Evolutionary conservation across 73 alveolate genomes (phyloP).

Genomic region (Paramecium pentaurelia): DNA sequence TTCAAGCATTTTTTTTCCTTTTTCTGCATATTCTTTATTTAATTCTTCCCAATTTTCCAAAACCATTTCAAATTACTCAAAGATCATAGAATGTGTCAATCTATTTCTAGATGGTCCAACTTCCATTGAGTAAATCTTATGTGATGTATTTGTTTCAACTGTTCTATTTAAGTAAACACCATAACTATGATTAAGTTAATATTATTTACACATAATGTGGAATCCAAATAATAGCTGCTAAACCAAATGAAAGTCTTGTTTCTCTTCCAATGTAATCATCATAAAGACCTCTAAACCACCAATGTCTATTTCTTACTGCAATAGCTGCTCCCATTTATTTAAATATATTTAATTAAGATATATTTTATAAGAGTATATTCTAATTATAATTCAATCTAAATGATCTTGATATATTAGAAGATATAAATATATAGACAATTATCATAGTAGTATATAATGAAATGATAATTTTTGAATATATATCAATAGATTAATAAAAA

Average conservation of each 20-base stretch:
- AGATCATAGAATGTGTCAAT: conserved; percentile 52
- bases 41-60: conserved; percentile 56
- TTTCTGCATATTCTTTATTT: conserved; percentile 50
- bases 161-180: conserved; percentile 56
- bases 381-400: neutral
- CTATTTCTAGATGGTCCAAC: conserved; percentile 61
- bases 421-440: no score
- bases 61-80: conserved; percentile 56
- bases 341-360: neutral
- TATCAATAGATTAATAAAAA: neutral
- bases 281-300: conserved; percentile 64
- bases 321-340: conserved; percentile 44
- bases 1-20: conserved; percentile 38
- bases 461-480: no score
- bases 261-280: conserved; percentile 64
- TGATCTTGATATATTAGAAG: neutral
- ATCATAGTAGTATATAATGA: no score
- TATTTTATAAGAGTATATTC: neutral
- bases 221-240: conserved; percentile 57
- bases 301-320: conserved; percentile 53
- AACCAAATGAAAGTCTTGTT: conserved; percentile 56
- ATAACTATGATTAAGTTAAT: neutral
- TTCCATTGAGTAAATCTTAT: conserved; percentile 52
- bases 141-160: conserved; percentile 50
- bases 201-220: conserved; percentile 51